Percentiles rank a stretch among this genome's conserved stretches.
Conservation (phyloP, 129 eudicot species). For the Artemisia tridentata region DNA sequence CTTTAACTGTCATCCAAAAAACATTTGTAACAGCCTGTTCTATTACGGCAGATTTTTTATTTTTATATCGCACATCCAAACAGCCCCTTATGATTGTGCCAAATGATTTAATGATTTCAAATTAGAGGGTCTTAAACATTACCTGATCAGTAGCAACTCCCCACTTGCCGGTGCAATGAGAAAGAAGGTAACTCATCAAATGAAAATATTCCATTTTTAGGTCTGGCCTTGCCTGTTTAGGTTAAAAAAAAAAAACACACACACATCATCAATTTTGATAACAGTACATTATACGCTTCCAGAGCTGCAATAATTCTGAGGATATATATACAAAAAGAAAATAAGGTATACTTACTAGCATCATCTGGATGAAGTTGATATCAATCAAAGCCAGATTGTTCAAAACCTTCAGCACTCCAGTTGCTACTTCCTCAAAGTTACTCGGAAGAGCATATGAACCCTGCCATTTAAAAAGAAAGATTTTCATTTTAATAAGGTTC, state of each 20-base stretch:
- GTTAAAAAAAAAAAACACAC: background rate
- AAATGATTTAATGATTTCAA: background rate
- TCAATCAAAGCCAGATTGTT: slow-evolving; percentile 88
- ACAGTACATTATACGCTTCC: background rate
- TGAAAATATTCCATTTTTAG: slow-evolving; percentile 96
- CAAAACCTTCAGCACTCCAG: slow-evolving; percentile 93
- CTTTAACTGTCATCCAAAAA: background rate
- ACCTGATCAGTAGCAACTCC: slow-evolving; percentile 91
- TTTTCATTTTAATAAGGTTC: background rate
- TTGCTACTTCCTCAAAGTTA: slow-evolving; percentile 93
- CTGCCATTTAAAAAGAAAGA: slow-evolving; percentile 25
- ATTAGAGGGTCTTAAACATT: slow-evolving; percentile 11
- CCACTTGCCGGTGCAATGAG: slow-evolving; percentile 95
- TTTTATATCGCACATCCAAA: background rate
- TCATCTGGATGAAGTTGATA: slow-evolving; percentile 74
- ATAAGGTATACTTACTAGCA: slow-evolving; percentile 64
- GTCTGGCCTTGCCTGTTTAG: slow-evolving; percentile 87
- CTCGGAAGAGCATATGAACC: slow-evolving; percentile 78
- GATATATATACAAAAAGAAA: background rate
- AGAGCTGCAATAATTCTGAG: background rate
- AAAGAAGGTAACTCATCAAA: slow-evolving; percentile 89
- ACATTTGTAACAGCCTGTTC: background rate
- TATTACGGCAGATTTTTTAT: too few relatives aligned
- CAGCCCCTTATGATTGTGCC: background rate
- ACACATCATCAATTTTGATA: slow-evolving; percentile 11